Evolutionary conservation across 495 filamentous ascomycete species (phyloP), one percentile per base, ranked within the genome.

Genomic region (Tuber brumale): DNA sequence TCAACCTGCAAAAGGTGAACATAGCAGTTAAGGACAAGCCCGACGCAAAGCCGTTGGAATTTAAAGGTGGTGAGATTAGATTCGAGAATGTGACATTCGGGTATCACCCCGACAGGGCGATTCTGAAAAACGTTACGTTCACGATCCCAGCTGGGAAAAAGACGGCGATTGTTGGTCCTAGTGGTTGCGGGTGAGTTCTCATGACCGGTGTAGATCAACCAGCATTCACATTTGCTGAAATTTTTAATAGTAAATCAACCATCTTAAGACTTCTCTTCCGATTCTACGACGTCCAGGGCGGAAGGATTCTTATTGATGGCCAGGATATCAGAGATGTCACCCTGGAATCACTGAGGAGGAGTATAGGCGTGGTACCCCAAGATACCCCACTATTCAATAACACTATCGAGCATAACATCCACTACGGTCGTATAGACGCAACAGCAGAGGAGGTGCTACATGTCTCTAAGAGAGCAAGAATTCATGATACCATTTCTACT

Each of bases 1-100:
- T 99, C 87, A 97, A 97, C 83, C 87, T 99, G n/a, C 96, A 99
- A 83, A 97, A 97, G 83, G 96, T 98, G 81, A 97, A 98, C 78
- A 90, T 97, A 51, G 89, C 90, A 31, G 91, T 98, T 82, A 90
- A 90, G 80, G 94, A 98, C 73, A 85, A 86, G 45, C 87, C 89
- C 35, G 85, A 93, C 77, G 92, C 96, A 3, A 90, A 91, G 75
- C 85, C 92, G 0, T 86, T 99, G 14, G 83, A 87, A 16, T 86
- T 98, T 31, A 89, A 88, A 79, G 93, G 94, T 51, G 95, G 95
- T 48, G 91, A 97, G 82, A 97, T 99, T 83, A 88, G 85, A 42
- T 97, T 99, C 83, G 92, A 98, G 82, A 94, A 99, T 79, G 95
- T 99, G 72, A 93, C 89, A 3, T 99, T 99, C 83, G 94, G 94